phyloP scores from a whole-genome alignment of 331 rosid species.

The Rhamnella rubrinervis region DNA sequence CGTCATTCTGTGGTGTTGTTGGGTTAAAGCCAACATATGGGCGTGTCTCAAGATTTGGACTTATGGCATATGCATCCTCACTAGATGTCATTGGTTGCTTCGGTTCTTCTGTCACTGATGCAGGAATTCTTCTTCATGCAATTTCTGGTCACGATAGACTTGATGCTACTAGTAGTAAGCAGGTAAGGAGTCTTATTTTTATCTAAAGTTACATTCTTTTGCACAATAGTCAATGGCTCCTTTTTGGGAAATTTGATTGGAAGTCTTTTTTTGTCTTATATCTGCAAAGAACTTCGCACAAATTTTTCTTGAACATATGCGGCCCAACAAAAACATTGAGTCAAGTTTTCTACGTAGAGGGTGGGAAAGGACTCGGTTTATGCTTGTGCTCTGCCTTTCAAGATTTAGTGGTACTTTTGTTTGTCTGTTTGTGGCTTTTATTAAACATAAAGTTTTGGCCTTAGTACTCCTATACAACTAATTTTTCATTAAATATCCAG shows the following conservation, averaged over 20 bases:
- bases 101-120: slow-evolving; percentile 81
- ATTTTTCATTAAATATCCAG: neutral
- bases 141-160: slow-evolving; percentile 85
- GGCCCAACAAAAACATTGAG: neutral
- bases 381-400: neutral
- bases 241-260: slow-evolving; percentile 1
- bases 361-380: neutral
- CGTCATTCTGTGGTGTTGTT: slow-evolving; percentile 95
- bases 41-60: slow-evolving; percentile 91
- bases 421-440: neutral
- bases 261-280: neutral
- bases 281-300: neutral
- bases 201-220: neutral
- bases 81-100: slow-evolving; percentile 99
- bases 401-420: neutral
- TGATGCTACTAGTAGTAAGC: slow-evolving; percentile 92
- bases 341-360: neutral
- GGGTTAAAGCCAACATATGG: slow-evolving; percentile 98
- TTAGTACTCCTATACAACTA: neutral
- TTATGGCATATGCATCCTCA: slow-evolving; percentile 95
- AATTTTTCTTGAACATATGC: neutral
- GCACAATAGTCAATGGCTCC: neutral
- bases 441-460: neutral
- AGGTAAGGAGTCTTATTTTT: slow-evolving; percentile 37
- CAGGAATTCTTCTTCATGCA: slow-evolving; percentile 87